phyloP scores from a whole-genome alignment of 768 basidiomycete species.

The Hebeloma cylindrosporum region DNA sequence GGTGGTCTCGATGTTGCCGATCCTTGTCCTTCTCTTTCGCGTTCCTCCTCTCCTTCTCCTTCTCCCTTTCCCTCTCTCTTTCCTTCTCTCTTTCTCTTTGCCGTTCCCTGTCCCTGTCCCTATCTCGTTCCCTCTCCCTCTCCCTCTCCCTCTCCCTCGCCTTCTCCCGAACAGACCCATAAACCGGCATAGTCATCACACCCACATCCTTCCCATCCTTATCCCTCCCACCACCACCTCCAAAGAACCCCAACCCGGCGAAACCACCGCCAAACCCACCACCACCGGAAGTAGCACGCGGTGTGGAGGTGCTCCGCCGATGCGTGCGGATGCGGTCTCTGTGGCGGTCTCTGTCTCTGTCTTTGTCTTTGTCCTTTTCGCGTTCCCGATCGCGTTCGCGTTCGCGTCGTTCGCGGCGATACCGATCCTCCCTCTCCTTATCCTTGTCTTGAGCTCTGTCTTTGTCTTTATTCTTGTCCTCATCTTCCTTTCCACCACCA shows the following conservation, averaged over 20 bases:
- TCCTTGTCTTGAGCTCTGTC: conserved; percentile 10
- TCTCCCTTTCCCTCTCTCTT: conserved; percentile 1
- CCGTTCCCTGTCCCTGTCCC: background rate
- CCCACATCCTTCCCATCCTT: too few species aligned
- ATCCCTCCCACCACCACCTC: too few species aligned
- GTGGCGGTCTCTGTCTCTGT: background rate
- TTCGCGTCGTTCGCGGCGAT: background rate
- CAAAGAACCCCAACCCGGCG: too few species aligned
- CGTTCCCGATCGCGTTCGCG: background rate
- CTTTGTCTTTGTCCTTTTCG: background rate
- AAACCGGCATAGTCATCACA: too few species aligned
- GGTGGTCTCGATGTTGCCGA: too few species aligned
- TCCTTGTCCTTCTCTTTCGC: background rate
- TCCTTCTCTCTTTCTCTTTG: background rate
- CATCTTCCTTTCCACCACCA: conserved; percentile 15
- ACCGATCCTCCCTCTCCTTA: conserved; percentile 2
- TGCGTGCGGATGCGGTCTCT: conserved; percentile 12
- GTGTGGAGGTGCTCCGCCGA: conserved; percentile 13
- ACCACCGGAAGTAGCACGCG: too few species aligned
- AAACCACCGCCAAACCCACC: too few species aligned
- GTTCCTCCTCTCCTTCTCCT: conserved; percentile 1
- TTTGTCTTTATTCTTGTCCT: conserved; percentile 14
- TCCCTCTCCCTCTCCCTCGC: background rate
- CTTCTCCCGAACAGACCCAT: background rate
- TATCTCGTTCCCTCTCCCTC: background rate